phyloP scores from a whole-genome alignment of 169 alveolate genomes.

The Cryptosporidium meleagridis region DNA sequence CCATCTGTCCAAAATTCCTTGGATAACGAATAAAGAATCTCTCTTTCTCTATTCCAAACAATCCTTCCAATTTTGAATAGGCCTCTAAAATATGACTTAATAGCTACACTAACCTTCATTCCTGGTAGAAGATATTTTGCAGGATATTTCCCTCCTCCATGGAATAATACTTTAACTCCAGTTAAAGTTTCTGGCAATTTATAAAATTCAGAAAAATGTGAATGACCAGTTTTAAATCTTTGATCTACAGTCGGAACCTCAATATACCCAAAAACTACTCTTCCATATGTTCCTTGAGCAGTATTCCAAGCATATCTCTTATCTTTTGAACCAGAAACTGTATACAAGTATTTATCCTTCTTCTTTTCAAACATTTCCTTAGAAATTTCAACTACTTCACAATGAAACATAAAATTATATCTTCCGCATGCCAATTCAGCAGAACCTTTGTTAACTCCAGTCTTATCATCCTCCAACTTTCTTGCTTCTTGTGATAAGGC shows the following conservation, averaged over 20 bases:
- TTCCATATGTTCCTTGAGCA: constrained; percentile 69
- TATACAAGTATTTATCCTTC: constrained; percentile 23
- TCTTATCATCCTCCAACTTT: constrained; percentile 30
- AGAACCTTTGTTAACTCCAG: constrained; percentile 52
- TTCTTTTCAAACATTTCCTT: constrained; percentile 5
- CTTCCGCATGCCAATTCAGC: constrained; percentile 72
- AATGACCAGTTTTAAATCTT: not conserved
- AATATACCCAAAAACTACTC: constrained; percentile 72
- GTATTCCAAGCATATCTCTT: constrained; percentile 63
- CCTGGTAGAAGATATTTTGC: constrained; percentile 59
- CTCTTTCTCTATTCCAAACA: constrained; percentile 72
- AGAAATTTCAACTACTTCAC: constrained; percentile 34
- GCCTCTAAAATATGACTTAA: constrained; percentile 59
- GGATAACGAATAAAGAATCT: constrained; percentile 41
- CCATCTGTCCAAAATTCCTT: constrained; percentile 74
- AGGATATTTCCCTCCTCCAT: constrained; percentile 66
- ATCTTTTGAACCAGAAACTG: not conserved
- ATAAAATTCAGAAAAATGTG: constrained; percentile 38
- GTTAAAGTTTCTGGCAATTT: constrained; percentile 38
- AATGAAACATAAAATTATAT: constrained; percentile 49
- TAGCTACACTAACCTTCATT: constrained; percentile 55
- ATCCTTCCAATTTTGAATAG: constrained; percentile 31
- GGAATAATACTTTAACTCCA: constrained; percentile 44
- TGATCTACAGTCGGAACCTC: constrained; percentile 47
- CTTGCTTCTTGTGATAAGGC: constrained; percentile 12